Evolutionary conservation across 345 rosid genomes (phyloP).

Genomic region (Rhizophora apiculata): DNA sequence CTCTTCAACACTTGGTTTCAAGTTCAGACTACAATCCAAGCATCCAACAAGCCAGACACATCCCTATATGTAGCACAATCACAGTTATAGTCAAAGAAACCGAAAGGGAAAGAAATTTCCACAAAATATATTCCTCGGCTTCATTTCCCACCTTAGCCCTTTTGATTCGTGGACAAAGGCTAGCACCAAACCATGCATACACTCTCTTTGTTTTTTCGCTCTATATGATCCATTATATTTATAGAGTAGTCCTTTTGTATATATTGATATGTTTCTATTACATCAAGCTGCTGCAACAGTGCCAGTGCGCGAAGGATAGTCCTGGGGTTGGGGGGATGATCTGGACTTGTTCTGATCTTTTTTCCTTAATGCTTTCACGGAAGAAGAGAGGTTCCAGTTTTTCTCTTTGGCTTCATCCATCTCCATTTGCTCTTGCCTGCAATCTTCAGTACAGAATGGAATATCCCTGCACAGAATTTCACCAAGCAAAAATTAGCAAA

Average conservation of each 20-base stretch:
- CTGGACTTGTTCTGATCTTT: conserved; percentile 41
- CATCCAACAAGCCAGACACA: not conserved
- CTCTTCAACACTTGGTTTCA: no score
- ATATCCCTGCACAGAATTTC: conserved; percentile 63
- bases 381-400: conserved; percentile 56
- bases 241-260: not conserved
- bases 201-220: not conserved
- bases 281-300: conserved; percentile 48
- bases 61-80: not conserved
- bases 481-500: not conserved
- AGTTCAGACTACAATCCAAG: not conserved
- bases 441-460: conserved; percentile 84
- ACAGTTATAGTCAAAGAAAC: no score
- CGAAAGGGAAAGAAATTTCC: not conserved
- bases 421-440: conserved; percentile 78
- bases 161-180: not conserved
- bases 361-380: conserved; percentile 53
- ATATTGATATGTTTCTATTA: not conserved
- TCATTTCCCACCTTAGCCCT: not conserved
- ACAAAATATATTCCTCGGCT: conserved; percentile 10
- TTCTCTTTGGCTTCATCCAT: conserved; percentile 60
- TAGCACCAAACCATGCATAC: not conserved
- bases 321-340: conserved; percentile 35
- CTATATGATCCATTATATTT: not conserved
- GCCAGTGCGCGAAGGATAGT: conserved; percentile 33